Base-by-base conservation (phyloP, 2,329 filamentous ascomycete genomes). In the Trichoderma sp. region DNA sequence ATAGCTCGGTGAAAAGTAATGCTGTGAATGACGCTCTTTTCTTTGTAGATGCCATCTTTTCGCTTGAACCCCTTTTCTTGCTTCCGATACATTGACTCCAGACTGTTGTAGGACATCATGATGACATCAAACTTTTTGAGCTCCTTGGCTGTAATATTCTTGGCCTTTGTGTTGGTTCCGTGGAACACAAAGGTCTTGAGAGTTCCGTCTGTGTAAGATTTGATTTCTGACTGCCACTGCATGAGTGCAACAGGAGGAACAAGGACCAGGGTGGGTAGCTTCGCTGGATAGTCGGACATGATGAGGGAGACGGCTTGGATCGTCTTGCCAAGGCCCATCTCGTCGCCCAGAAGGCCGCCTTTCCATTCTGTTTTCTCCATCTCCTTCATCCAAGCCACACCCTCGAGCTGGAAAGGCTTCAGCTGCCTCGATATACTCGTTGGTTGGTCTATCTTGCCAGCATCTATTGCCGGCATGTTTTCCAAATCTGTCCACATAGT, bases 281-380 rank as follows among this genome's bases (percentile, higher is more conserved):
- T 91, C 27, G 90, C 92, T 4, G 94, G 95, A 75, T 92, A 97
- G 78, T 98, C 94, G 0, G 95, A 97, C 96, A 98, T 98, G 79
- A 99, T 94, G 56, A 99, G 86, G 3, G 95, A 97, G 21, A 99
- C 96, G 2, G 96, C 95, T 80, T 99, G 96, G 62, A 99, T 98
- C 0, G 96, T 99, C 83, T 99, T 99, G 61, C 96, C 96, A 82
- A 99, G 92, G 7, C 96, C 96, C 96, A 99, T 99, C 81, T 99
- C 96, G 74, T 99, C 96, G 70, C 96, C 96, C 2, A 99, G 86
- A 2, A 99, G 84, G 16, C 96, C 96, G 21, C 96, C 96, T 76
- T 90, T 92, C 87, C 94, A 98, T 49, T 91, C 82, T 0, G 89
- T 91, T 80, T 92, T 84, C 78, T 99, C 96, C 86, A 98, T 97